A percentile compares a stretch with the other conserved stretches of the same genome.
phyloP scores from a whole-genome alignment of 2,329 filamentous ascomycete species.

The Teratosphaeria nubilosa region DNA sequence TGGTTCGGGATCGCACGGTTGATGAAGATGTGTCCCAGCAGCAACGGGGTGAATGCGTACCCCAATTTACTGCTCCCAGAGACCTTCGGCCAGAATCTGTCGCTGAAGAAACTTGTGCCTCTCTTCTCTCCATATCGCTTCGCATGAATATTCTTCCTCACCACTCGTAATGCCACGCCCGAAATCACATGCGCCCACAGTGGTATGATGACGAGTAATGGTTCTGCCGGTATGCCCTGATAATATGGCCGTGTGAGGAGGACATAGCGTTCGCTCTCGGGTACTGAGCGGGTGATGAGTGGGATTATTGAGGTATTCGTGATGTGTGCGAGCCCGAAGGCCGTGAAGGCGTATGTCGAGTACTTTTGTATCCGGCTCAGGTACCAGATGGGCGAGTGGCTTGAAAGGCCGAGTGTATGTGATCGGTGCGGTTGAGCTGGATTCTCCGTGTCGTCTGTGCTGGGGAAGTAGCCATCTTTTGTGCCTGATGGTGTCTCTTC shows the following conservation, averaged over 20 bases:
- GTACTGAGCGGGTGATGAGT: conserved; percentile 59
- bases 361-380: conserved; percentile 72
- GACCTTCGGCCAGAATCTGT: conserved; percentile 55
- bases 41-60: conserved; percentile 56
- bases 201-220: conserved; percentile 66
- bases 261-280: conserved; percentile 71
- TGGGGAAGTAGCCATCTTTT: conserved; percentile 42
- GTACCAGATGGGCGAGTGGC: conserved; percentile 67
- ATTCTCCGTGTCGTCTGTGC: conserved; percentile 5
- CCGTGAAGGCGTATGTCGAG: conserved; percentile 72
- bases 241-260: conserved; percentile 88
- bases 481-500: conserved; percentile 40
- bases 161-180: conserved; percentile 65
- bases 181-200: conserved; percentile 65
- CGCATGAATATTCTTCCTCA: conserved; percentile 62
- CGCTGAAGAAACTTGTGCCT: conserved; percentile 17
- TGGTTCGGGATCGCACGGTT: conserved; percentile 67
- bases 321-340: conserved; percentile 68
- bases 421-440: conserved; percentile 6
- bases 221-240: conserved; percentile 72
- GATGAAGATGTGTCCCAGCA: conserved; percentile 61
- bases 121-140: conserved; percentile 60
- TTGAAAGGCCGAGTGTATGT: conserved; percentile 45
- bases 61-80: conserved; percentile 63
- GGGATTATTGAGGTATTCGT: conserved; percentile 75